Evolutionary conservation across 2,329 filamentous ascomycete genomes (phyloP).

Genomic region (Diaporthe sp.): DNA sequence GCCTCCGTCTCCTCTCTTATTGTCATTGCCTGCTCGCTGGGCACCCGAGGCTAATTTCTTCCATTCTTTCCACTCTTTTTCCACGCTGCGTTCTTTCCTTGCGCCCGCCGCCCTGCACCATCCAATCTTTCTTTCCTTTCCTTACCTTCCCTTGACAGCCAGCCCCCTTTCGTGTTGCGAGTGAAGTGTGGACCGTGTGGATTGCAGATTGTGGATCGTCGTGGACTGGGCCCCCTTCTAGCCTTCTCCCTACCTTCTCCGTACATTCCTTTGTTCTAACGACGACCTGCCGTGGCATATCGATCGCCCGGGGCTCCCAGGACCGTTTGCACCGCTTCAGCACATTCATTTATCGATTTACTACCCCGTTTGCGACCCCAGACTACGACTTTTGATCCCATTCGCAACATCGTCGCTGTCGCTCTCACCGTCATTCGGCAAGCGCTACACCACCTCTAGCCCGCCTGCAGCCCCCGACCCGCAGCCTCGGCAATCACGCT

Average conservation of each 20-base stretch:
- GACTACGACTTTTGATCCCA: background rate
- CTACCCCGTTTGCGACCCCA: background rate
- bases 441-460: background rate
- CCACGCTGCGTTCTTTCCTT: constrained; percentile 4
- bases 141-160: constrained; percentile 22
- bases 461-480: background rate
- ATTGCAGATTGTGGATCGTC: constrained; percentile 23
- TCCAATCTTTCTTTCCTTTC: background rate
- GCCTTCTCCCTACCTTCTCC: constrained; percentile 25
- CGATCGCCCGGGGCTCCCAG: background rate
- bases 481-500: constrained; percentile 13
- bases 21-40: background rate
- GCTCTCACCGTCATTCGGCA: background rate
- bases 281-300: background rate
- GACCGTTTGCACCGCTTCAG: constrained; percentile 3
- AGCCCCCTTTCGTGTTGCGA: constrained; percentile 28
- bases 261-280: constrained; percentile 24
- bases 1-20: background rate
- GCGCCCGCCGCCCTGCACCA: background rate
- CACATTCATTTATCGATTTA: constrained; percentile 4
- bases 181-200: constrained; percentile 26
- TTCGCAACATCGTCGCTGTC: background rate
- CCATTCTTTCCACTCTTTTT: constrained; percentile 30
- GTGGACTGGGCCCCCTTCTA: constrained; percentile 23
- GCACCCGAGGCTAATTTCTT: constrained; percentile 12